These are phyloP conservation scores for Fibroporia radiculosa DNA, from an alignment of 768 basidiomycete species.

Conservation along the genomic window DNA sequence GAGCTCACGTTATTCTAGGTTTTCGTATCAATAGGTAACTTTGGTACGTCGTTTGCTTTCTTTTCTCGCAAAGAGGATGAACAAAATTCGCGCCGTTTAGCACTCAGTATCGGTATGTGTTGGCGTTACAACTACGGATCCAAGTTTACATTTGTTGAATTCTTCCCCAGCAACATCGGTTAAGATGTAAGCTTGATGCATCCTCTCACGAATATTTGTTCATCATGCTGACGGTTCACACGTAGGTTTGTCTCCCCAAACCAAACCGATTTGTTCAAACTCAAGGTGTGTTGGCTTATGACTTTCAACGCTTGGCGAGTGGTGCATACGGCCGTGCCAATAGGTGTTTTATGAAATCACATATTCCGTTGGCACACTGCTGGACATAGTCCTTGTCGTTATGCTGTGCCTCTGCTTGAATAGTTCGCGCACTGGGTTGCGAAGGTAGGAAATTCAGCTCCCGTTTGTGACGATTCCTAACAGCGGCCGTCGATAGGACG, in stretches of 20 bases:
- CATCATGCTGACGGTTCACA: neutral
- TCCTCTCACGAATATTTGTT: neutral
- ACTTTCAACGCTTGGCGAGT: neutral
- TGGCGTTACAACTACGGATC: no score
- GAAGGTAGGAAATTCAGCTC: no score
- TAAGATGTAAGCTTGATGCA: neutral
- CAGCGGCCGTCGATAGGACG: slow-evolving; percentile 1
- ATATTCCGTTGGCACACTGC: neutral
- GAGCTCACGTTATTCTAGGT: no score
- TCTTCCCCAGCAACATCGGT: neutral
- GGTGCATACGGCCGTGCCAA: neutral
- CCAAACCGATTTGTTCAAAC: neutral
- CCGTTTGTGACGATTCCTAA: no score
- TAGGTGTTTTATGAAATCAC: neutral
- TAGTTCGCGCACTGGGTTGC: neutral
- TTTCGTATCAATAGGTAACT: no score
- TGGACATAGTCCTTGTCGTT: neutral
- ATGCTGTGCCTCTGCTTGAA: neutral
- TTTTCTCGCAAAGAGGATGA: no score
- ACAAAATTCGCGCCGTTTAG: no score
- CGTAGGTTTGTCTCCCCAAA: neutral
- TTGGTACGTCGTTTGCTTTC: no score
- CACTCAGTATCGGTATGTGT: no score
- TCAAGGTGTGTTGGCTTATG: neutral
- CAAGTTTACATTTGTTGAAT: neutral